phyloP scores from a whole-genome alignment of 208 protist genomes.

The Trypanosoma cruzi region DNA sequence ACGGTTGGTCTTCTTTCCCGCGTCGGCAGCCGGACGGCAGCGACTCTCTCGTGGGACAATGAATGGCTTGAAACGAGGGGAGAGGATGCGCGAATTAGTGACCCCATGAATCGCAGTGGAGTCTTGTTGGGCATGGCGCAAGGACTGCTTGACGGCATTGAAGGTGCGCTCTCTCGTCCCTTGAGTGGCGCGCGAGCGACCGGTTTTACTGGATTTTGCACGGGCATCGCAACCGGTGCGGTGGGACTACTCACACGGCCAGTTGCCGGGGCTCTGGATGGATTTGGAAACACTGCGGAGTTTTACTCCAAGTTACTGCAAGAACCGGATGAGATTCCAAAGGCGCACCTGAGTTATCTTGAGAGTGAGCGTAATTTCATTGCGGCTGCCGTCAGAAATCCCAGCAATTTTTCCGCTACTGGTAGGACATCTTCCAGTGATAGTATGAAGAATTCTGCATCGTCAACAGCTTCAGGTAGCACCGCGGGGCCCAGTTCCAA shows the following conservation, averaged over 20 bases:
- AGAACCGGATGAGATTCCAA: constrained; percentile 9
- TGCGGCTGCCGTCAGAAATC: background rate
- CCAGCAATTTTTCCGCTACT: background rate
- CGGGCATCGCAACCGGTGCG: constrained; percentile 57
- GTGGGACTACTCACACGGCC: constrained; percentile 58
- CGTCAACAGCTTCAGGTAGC: background rate
- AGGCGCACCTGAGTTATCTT: constrained; percentile 14
- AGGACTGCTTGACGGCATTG: constrained; percentile 43
- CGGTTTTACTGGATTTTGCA: constrained; percentile 58
- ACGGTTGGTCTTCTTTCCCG: constrained; percentile 64
- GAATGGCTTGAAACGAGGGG: constrained; percentile 19
- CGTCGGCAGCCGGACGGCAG: constrained; percentile 52
- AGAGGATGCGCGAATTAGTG: background rate
- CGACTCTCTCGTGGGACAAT: constrained; percentile 23
- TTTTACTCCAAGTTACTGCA: constrained; percentile 48
- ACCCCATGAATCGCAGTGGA: constrained; percentile 7
- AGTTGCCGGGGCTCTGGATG: constrained; percentile 55
- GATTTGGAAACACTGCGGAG: constrained; percentile 59
- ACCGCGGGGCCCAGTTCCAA: too few species aligned
- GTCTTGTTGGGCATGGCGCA: constrained; percentile 42
- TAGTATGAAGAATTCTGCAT: constrained; percentile 1
- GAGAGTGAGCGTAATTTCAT: constrained; percentile 29
- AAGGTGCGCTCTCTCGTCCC: constrained; percentile 43
- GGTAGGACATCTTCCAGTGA: background rate
- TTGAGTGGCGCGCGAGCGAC: constrained; percentile 40